Evolutionary conservation across 805 yeast species (phyloP).

Genomic region (Scheffersomyces amazonensis): DNA sequence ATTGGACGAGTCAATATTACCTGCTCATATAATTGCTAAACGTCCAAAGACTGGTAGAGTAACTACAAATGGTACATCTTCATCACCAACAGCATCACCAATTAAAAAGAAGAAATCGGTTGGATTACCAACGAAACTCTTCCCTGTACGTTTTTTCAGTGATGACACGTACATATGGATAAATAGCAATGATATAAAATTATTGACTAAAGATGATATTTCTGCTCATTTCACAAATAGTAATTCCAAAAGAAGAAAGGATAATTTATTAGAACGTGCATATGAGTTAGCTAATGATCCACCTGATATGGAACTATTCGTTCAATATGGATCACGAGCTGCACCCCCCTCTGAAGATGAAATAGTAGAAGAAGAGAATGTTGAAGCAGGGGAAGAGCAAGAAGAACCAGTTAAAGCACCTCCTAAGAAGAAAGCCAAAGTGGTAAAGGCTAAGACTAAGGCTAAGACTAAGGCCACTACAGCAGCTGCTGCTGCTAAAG

Average conservation of each 20-base stretch:
- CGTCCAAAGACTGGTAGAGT: constrained; percentile 45
- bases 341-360: constrained; percentile 49
- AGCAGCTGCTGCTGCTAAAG: constrained; percentile 1
- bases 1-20: constrained; percentile 57
- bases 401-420: constrained; percentile 9
- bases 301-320: constrained; percentile 40
- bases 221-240: constrained; percentile 27
- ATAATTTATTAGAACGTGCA: constrained; percentile 47
- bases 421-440: constrained; percentile 6
- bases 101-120: constrained; percentile 8
- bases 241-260: constrained; percentile 31
- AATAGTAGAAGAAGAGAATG: constrained; percentile 42
- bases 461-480: constrained; percentile 6
- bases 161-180: constrained; percentile 77
- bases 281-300: constrained; percentile 51
- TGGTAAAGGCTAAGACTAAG: constrained; percentile 2
- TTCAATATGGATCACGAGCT: constrained; percentile 37
- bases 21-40: constrained; percentile 48
- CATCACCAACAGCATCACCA: constrained; percentile 8
- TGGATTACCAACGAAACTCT: constrained; percentile 8
- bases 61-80: constrained; percentile 12
- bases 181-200: constrained; percentile 47
- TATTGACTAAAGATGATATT: constrained; percentile 42
- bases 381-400: constrained; percentile 12
- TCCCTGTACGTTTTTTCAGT: constrained; percentile 66